Base-by-base conservation (phyloP, 2,329 filamentous ascomycete species). In the Corynespora cassiicola region DNA sequence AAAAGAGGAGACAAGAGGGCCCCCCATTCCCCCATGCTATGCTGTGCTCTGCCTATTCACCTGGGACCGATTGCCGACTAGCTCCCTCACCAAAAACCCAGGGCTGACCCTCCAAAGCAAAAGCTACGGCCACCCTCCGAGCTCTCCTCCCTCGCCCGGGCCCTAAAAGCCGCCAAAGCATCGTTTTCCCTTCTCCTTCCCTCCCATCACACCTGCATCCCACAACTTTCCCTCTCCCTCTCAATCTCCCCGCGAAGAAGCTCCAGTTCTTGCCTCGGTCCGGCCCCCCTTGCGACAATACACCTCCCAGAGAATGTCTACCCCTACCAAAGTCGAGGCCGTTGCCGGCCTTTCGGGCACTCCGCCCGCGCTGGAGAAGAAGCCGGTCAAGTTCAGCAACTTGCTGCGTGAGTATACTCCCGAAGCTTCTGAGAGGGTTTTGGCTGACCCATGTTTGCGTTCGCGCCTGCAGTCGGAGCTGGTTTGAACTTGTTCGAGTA, bases 301-400 rank as follows among this genome's bases (percentile, higher is more conserved):
- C 58, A 54, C 68, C 58, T 66, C 62, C 72, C 74, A 77, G 63
- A 65, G 61, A 56, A 76, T 77, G 75, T 77, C 72, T 65, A 61
- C 79, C 55, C 56, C 68, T 51, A 43, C 63, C 44, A 61, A 64
- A 41, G n/a, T n/a, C n/a, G n/a, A n/a, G n/a, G 55, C 65, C 42
- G 53, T 65, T 44, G 73, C 79, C 58, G 71, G 73, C 55, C 61
- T 72, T 70, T 69, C 74, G 68, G 49, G 46, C 38, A 66, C 74
- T 72, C 74, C 75, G 69, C 72, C 76, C 70, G 75, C 71, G 73
- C 77, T 95, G 70, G 91, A 96, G 86, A 97, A 97, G 88, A 97
- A 97, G 84, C 94, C 94, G 56, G 83, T 99, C 83, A 97, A 96
- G 84, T 97, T 97, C 82, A 96, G 90, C 79, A 99, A 99, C 78